Conservation (phyloP, 805 yeast genomes). For the Candida lessepsii region DNA sequence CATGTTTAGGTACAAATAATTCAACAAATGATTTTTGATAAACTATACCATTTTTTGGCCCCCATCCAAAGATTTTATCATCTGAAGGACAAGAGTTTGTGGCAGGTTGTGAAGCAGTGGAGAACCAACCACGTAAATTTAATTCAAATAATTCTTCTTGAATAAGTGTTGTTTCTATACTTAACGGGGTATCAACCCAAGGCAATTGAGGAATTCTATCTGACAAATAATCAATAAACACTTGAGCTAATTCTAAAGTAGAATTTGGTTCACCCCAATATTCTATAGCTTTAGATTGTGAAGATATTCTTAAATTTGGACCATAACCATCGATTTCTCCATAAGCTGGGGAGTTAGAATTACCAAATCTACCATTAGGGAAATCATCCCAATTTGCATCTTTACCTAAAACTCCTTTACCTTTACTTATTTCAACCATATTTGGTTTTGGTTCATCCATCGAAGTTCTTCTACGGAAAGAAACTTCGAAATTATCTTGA, state of each 20-base stretch:
- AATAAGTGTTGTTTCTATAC: slow-evolving; percentile 87
- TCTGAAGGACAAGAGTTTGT: slow-evolving; percentile 72
- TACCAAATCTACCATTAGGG: slow-evolving; percentile 95
- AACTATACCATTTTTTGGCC: slow-evolving; percentile 83
- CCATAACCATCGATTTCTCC: slow-evolving; percentile 99
- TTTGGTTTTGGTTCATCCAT: slow-evolving; percentile 22
- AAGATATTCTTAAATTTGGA: slow-evolving; percentile 75
- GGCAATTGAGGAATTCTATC: slow-evolving; percentile 79
- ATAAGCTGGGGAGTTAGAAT: slow-evolving; percentile 92
- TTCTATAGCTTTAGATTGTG: slow-evolving; percentile 59
- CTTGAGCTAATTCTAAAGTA: slow-evolving; percentile 55
- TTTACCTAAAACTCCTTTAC: slow-evolving; percentile 79
- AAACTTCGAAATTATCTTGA: slow-evolving; percentile 20
- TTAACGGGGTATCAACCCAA: slow-evolving; percentile 85
- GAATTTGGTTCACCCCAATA: slow-evolving; percentile 80
- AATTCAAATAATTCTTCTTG: slow-evolving; percentile 85
- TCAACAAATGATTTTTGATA: slow-evolving; percentile 92
- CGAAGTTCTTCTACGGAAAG: slow-evolving; percentile 32
- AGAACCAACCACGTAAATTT: slow-evolving; percentile 72
- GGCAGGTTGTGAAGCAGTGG: slow-evolving; percentile 96
- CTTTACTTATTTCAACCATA: slow-evolving; percentile 75
- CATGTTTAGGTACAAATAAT: slow-evolving; percentile 69
- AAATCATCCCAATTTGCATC: slow-evolving; percentile 98
- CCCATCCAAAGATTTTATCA: slow-evolving; percentile 97
- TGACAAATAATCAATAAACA: slow-evolving; percentile 72